These are phyloP conservation scores for Mycena kentingensis DNA, from an alignment of 768 basidiomycete genomes.

Conservation along the genomic window DNA sequence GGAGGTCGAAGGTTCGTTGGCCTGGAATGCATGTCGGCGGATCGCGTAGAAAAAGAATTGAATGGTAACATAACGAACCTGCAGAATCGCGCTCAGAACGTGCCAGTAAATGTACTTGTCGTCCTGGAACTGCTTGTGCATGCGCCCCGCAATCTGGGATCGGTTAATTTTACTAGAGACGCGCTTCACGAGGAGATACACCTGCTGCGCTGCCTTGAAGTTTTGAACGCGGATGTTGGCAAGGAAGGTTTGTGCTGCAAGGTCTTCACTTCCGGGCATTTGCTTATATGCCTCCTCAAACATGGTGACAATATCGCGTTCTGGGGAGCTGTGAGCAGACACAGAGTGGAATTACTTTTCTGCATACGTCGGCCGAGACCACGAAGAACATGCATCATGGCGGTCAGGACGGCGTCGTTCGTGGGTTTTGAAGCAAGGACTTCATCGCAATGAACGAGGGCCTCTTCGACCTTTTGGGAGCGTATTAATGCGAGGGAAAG, in stretches of 20 bases:
- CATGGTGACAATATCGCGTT: slow-evolving; percentile 80
- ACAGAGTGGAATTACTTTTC: neutral
- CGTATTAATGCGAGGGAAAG: slow-evolving; percentile 85
- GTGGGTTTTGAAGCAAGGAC: slow-evolving; percentile 72
- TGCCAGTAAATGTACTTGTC: slow-evolving; percentile 85
- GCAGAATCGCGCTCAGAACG: slow-evolving; percentile 76
- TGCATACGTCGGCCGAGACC: slow-evolving; percentile 68
- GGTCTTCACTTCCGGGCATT: slow-evolving; percentile 79
- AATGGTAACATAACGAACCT: slow-evolving; percentile 52
- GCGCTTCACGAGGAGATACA: slow-evolving; percentile 31
- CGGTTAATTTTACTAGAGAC: slow-evolving; percentile 9
- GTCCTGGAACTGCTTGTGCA: slow-evolving; percentile 84
- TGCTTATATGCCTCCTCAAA: slow-evolving; percentile 86
- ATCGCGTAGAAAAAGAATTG: neutral
- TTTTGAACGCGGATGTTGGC: slow-evolving; percentile 77
- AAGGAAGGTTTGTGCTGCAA: slow-evolving; percentile 82
- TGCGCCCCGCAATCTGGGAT: slow-evolving; percentile 69
- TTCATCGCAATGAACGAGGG: slow-evolving; percentile 76
- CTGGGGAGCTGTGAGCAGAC: slow-evolving; percentile 32
- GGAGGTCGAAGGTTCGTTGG: slow-evolving; percentile 66
- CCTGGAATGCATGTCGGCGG: slow-evolving; percentile 41
- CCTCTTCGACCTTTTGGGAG: slow-evolving; percentile 84
- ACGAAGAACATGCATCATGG: slow-evolving; percentile 83
- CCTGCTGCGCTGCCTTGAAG: slow-evolving; percentile 88
- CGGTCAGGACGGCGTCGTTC: slow-evolving; percentile 71